Evolutionary conservation across 2,329 filamentous ascomycete species (phyloP).

Genomic region (Trichoderma lentiforme): DNA sequence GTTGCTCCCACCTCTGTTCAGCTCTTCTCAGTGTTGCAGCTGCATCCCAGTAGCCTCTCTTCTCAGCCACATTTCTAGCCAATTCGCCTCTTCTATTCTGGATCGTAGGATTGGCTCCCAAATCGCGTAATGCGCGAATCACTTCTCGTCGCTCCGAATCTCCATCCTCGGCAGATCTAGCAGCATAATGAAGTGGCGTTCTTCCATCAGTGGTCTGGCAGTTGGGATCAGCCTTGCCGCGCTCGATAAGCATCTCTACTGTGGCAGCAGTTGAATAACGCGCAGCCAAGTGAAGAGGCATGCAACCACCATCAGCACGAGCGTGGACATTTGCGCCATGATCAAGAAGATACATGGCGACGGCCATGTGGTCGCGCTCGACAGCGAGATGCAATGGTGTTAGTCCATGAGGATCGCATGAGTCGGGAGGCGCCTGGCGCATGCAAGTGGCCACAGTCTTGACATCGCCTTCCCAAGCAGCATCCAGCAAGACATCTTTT

Average conservation of each 20-base stretch:
- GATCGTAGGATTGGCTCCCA: constrained; percentile 30
- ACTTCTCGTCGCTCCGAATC: constrained; percentile 33
- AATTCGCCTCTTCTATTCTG: constrained; percentile 28
- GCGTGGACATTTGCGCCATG: constrained; percentile 27
- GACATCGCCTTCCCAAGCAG: constrained; percentile 34
- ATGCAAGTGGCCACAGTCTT: constrained; percentile 27
- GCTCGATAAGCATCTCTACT: constrained; percentile 33
- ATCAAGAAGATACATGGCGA: constrained; percentile 34
- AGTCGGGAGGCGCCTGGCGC: constrained; percentile 24
- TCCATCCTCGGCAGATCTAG: constrained; percentile 29
- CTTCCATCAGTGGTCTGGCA: constrained; percentile 30
- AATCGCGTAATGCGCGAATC: constrained; percentile 30
- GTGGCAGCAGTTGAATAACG: constrained; percentile 29
- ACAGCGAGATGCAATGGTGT: constrained; percentile 32
- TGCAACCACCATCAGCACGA: constrained; percentile 31
- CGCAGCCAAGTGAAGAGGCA: constrained; percentile 32
- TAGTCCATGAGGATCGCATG: constrained; percentile 30
- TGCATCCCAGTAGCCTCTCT: constrained; percentile 32
- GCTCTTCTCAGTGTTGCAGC: constrained; percentile 32
- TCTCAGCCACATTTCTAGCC: constrained; percentile 32
- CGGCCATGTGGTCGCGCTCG: constrained; percentile 32
- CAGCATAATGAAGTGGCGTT: constrained; percentile 34
- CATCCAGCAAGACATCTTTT: constrained; percentile 29
- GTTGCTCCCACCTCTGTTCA: constrained; percentile 34
- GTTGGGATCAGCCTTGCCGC: constrained; percentile 30